Conservation (phyloP, 257 asterid species). For the Solanum corneliomulleri region DNA sequence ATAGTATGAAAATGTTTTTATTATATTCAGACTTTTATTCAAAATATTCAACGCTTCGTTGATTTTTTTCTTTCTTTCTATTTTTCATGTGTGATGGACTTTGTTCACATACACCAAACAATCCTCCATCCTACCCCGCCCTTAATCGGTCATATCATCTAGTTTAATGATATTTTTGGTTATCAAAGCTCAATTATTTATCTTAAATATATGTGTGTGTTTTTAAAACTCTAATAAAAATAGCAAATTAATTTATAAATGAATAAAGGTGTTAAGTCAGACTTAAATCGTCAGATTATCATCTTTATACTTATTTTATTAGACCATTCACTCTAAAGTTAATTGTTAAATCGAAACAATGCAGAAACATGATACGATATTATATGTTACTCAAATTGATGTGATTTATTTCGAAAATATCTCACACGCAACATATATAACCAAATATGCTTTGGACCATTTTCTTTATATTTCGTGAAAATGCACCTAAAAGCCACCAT, state of each 20-base stretch:
- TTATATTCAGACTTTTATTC: neutral
- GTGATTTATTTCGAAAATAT: neutral
- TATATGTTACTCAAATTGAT: neutral
- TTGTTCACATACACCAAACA: neutral
- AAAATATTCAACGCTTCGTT: no score
- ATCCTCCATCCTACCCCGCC: neutral
- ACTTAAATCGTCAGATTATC: neutral
- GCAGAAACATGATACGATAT: neutral
- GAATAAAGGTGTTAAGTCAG: neutral
- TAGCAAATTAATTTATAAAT: neutral
- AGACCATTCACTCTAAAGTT: neutral
- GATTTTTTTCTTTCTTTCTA: no score
- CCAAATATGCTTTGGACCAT: neutral
- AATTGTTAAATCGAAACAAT: neutral
- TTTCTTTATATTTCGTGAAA: neutral
- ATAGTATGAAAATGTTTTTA: neutral
- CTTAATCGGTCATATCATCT: neutral
- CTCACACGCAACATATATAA: neutral
- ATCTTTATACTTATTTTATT: accelerated
- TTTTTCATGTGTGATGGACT: no score
- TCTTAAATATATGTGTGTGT: neutral
- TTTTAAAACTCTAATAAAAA: neutral
- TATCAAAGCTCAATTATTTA: neutral
- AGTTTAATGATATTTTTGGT: neutral
- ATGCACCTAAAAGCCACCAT: neutral